phyloP scores from a whole-genome alignment of 2,329 filamentous ascomycete genomes.

The Apiospora hydei region DNA sequence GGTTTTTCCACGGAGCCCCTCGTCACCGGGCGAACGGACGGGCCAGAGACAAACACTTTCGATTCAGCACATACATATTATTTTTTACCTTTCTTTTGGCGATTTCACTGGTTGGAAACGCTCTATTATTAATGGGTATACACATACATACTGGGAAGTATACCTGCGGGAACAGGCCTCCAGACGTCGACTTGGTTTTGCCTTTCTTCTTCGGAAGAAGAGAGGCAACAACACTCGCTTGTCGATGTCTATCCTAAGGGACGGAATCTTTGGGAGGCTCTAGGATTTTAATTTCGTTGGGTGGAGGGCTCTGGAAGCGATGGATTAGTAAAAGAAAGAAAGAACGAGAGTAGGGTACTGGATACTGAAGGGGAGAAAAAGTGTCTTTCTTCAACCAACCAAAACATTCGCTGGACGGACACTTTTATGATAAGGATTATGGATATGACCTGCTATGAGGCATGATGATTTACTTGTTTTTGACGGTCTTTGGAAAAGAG shows the following conservation, averaged over 20 bases:
- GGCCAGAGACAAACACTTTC: not conserved
- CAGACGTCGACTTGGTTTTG: constrained; percentile 27
- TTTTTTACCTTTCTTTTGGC: not conserved
- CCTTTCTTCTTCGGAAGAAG: constrained; percentile 28
- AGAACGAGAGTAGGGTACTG: constrained; percentile 24
- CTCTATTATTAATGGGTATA: constrained; percentile 10
- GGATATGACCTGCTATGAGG: constrained; percentile 23
- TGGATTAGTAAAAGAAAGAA: constrained; percentile 27
- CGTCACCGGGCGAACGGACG: not conserved
- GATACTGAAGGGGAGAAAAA: constrained; percentile 3
- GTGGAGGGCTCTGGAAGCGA: constrained; percentile 37
- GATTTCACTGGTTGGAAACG: constrained; percentile 14
- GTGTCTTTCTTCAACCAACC: constrained; percentile 20
- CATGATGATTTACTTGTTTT: constrained; percentile 17
- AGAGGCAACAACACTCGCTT: constrained; percentile 25
- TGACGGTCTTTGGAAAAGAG: not conserved
- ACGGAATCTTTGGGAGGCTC: not conserved
- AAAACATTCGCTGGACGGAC: constrained; percentile 1
- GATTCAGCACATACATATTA: constrained; percentile 20
- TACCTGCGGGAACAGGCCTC: constrained; percentile 16
- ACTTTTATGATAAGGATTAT: constrained; percentile 19
- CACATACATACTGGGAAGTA: constrained; percentile 4
- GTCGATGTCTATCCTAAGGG: not conserved
- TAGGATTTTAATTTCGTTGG: not conserved
- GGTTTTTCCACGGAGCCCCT: not conserved